These are phyloP conservation scores for Exophiala viscosa DNA, from an alignment of 2,329 filamentous ascomycete species.

Conservation along the genomic window DNA sequence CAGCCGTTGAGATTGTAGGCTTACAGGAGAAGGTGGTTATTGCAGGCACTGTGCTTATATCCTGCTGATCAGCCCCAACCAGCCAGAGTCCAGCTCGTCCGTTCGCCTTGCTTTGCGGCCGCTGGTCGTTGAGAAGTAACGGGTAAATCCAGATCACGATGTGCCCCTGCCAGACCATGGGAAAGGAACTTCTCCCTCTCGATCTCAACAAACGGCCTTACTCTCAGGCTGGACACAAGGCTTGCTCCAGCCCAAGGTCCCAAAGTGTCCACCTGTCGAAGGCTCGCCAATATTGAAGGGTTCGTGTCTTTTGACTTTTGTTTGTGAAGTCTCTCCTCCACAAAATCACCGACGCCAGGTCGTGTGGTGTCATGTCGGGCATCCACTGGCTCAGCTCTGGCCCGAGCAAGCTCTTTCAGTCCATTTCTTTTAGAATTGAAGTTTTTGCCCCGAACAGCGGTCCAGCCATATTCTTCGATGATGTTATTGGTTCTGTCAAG, in stretches of 20 bases:
- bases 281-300: conserved; percentile 36
- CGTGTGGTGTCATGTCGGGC: conserved; percentile 37
- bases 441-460: conserved; percentile 64
- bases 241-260: conserved; percentile 65
- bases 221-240: conserved; percentile 55
- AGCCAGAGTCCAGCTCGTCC: conserved; percentile 48
- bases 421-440: conserved; percentile 15
- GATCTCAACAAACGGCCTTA: conserved; percentile 60
- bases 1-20: too few species aligned
- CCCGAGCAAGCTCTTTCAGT: conserved; percentile 32
- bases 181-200: conserved; percentile 61
- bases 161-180: conserved; percentile 46
- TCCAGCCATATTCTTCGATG: conserved; percentile 69
- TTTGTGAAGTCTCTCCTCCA: conserved; percentile 57
- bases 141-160: conserved; percentile 38
- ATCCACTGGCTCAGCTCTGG: conserved; percentile 17
- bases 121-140: conserved; percentile 36
- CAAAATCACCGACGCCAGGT: conserved; percentile 51
- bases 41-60: too few species aligned
- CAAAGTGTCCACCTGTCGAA: conserved; percentile 58
- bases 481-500: conserved; percentile 69
- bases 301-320: conserved; percentile 41
- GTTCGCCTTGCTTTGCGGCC: conserved; percentile 38
- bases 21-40: too few species aligned
- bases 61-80: conserved; percentile 40